A percentile compares a stretch with the other conserved stretches of the same genome.
Conservation (phyloP, 1,139 yeast species). For the Sugiyamaella neomexicana region DNA sequence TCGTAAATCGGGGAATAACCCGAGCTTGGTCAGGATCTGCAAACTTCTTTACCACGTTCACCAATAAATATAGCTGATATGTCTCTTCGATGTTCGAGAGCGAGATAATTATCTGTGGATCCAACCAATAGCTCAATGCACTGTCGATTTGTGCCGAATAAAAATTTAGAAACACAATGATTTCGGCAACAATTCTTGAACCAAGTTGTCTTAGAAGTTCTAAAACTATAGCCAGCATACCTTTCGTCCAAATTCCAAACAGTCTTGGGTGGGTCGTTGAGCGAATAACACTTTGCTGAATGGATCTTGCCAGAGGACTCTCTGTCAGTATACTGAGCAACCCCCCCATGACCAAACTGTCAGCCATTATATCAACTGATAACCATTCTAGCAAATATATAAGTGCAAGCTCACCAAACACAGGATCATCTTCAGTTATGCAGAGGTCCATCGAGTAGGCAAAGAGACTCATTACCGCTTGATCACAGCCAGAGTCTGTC, state of each 20-base stretch:
- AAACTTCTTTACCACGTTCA: constrained; percentile 51
- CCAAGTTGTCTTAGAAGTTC: constrained; percentile 65
- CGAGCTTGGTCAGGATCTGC: constrained; percentile 41
- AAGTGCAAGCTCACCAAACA: constrained; percentile 72
- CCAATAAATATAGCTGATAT: constrained; percentile 67
- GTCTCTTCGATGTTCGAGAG: constrained; percentile 74
- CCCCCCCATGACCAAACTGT: constrained; percentile 62
- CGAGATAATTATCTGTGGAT: constrained; percentile 60
- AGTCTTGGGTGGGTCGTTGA: constrained; percentile 54
- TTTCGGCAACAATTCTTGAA: constrained; percentile 60
- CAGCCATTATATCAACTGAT: constrained; percentile 62
- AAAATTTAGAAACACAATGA: constrained; percentile 60
- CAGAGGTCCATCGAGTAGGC: constrained; percentile 66
- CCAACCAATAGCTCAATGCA: constrained; percentile 70
- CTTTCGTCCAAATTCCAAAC: constrained; percentile 80
- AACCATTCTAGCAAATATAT: constrained; percentile 70
- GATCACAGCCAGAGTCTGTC: constrained; percentile 59
- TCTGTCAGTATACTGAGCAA: constrained; percentile 69
- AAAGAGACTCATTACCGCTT: constrained; percentile 63
- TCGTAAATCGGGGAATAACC: constrained; percentile 18
- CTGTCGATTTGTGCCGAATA: constrained; percentile 64
- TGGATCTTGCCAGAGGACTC: constrained; percentile 65
- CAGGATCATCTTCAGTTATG: constrained; percentile 54
- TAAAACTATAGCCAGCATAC: constrained; percentile 68
- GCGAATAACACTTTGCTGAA: constrained; percentile 65